Conservation (phyloP, 2,329 filamentous ascomycete genomes). For the Madurella fahalii region DNA sequence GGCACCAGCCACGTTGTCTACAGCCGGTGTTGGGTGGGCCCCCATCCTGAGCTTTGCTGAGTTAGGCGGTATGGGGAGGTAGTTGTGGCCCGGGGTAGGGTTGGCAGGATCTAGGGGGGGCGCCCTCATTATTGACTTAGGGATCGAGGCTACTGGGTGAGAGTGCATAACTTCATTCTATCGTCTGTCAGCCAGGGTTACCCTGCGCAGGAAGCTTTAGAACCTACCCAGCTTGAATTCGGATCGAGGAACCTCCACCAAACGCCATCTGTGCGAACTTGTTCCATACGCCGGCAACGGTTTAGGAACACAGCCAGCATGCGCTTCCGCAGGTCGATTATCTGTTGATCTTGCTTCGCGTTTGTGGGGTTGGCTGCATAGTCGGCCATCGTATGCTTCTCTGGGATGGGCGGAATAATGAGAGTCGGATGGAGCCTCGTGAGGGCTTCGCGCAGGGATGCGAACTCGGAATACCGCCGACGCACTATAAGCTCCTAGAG, state of each 20-base stretch:
- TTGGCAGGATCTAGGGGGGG: constrained; percentile 96
- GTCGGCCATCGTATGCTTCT: constrained; percentile 98
- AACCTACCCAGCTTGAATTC: constrained; percentile 90
- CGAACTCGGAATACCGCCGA: constrained; percentile 93
- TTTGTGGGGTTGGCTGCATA: constrained; percentile 97
- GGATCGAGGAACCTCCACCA: constrained; percentile 98
- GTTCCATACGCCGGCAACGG: constrained; percentile 86
- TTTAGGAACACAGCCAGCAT: constrained; percentile 97
- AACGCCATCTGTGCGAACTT: constrained; percentile 86
- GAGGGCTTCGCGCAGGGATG: constrained; percentile 81
- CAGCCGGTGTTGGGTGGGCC: constrained; percentile 32
- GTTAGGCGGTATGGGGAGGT: constrained; percentile 76
- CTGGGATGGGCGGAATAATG: constrained; percentile 93
- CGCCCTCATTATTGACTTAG: constrained; percentile 89
- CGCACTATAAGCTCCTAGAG: constrained; percentile 87
- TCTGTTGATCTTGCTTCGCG: constrained; percentile 94
- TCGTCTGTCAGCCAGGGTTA: constrained; percentile 26
- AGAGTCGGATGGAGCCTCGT: constrained; percentile 91
- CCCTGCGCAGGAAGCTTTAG: neutral
- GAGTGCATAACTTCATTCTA: constrained; percentile 94
- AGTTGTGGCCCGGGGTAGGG: constrained; percentile 79
- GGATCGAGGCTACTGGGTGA: constrained; percentile 83
- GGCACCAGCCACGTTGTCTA: constrained; percentile 33
- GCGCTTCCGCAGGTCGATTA: constrained; percentile 92
- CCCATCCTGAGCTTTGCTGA: constrained; percentile 78